Percentiles rank a stretch among this genome's conserved stretches.
Evolutionary conservation across 306 rosid species (phyloP).

Genomic region (Medicago arabica): DNA sequence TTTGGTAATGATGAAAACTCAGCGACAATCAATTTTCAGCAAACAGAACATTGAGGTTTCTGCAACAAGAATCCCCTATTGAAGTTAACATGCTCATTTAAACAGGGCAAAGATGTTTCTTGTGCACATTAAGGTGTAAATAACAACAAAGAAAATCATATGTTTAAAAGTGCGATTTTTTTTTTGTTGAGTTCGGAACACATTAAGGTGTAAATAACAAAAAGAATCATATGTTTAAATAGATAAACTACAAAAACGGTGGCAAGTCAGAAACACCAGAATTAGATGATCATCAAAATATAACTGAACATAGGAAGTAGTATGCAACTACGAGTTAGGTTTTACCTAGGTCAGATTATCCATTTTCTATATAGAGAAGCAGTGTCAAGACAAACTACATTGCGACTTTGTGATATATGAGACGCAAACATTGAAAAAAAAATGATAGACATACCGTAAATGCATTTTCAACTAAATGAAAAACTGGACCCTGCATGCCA

Average conservation of each 20-base stretch:
- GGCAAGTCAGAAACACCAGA: conserved; percentile 16
- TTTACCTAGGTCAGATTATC: conserved; percentile 30
- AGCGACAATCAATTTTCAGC: conserved; percentile 12
- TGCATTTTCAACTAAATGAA: conserved; percentile 99
- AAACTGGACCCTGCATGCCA: conserved; percentile 99
- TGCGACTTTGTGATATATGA: conserved; percentile 5
- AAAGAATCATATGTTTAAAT: background rate
- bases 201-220: background rate
- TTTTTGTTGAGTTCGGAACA: background rate
- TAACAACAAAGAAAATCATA: no score
- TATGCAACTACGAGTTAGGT: background rate
- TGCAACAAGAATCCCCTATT: conserved; percentile 1
- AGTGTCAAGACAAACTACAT: background rate
- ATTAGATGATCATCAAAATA: conserved; percentile 3
- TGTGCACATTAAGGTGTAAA: no score
- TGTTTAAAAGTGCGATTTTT: no score
- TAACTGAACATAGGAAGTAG: conserved; percentile 10
- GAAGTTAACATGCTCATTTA: conserved; percentile 17
- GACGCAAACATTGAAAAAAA: conserved; percentile 2
- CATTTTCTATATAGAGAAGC: conserved; percentile 5
- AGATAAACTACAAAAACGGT: conserved; percentile 26
- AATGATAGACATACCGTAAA: conserved; percentile 74
- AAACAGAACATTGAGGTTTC: conserved; percentile 33
- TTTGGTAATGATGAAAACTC: conserved; percentile 33
- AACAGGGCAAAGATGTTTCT: background rate